Evolutionary conservation across 1,284 basidiomycete species (phyloP).

Genomic region (Pascua guehoae): DNA sequence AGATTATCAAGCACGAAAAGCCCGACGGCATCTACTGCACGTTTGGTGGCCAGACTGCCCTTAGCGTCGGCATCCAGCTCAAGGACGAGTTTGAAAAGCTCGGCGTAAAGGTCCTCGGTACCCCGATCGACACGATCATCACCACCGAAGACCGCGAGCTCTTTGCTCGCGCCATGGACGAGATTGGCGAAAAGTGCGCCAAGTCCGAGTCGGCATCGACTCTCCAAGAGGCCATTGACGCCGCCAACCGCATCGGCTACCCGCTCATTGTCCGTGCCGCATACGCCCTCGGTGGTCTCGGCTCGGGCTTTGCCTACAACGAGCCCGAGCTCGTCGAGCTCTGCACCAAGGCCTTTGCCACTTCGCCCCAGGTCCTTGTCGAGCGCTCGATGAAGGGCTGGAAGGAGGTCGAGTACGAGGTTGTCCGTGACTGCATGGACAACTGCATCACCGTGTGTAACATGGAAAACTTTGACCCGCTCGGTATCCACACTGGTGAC

Average conservation of each 20-base stretch:
- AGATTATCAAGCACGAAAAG: slow-evolving; percentile 97
- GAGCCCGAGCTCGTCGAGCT: slow-evolving; percentile 80
- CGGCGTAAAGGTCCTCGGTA: slow-evolving; percentile 90
- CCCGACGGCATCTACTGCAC: slow-evolving; percentile 99
- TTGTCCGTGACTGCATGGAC: slow-evolving; percentile 94
- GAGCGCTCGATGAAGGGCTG: slow-evolving; percentile 99
- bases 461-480: slow-evolving; percentile 99
- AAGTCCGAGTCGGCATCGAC: slow-evolving; percentile 77
- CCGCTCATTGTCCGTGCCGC: slow-evolving; percentile 96
- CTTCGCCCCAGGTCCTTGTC: slow-evolving; percentile 92
- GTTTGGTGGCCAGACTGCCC: slow-evolving; percentile 95
- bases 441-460: slow-evolving; percentile 97
- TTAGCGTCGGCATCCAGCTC: slow-evolving; percentile 95
- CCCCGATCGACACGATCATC: slow-evolving; percentile 95
- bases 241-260: slow-evolving; percentile 87
- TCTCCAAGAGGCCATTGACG: slow-evolving; percentile 73
- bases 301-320: slow-evolving; percentile 89
- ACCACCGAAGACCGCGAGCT: slow-evolving; percentile 94
- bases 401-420: slow-evolving; percentile 99
- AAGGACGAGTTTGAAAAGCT: slow-evolving; percentile 86
- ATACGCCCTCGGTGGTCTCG: slow-evolving; percentile 91
- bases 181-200: slow-evolving; percentile 91
- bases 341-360: slow-evolving; percentile 92
- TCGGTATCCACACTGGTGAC: slow-evolving; percentile 98
- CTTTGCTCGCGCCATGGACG: slow-evolving; percentile 90